Evolutionary conservation across 176 grass and related monocot species (phyloP), one percentile per base, ranked within the genome.

Genomic region (Thinopyrum elongatum): DNA sequence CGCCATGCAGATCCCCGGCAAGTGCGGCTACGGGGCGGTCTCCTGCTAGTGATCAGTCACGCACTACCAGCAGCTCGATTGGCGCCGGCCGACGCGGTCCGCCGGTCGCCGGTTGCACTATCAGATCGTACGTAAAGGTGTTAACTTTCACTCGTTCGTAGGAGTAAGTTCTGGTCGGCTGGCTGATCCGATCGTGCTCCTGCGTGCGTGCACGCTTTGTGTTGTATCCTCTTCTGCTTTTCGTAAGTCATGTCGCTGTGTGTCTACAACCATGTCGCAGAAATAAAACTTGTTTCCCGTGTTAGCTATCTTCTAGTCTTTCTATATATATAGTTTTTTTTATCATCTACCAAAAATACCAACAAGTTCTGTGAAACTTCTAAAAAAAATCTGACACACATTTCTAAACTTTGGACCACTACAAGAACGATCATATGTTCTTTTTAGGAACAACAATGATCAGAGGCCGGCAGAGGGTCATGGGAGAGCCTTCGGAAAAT

Each of bases 1-100:
- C 49, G 90, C 79, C 78, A 57, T 35, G 85, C 27, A 76, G 28
- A 67, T 94, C 82, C 75, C 83, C 1, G 15, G 1, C 46, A 21
- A 22, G 74, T 76, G 74, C 17, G 17, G 8, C 46, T 47, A 5
- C 27, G n/a, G 13, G 3, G 27, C 6, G 8, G 46, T 10, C 74
- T 1, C 2, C 16, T 76, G 46, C 74, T 13, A 41, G 41, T n/a
- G n/a, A n/a, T 42, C 41, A 42, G 49, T 67, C 19, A 13, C 5
- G 49, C 17, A 6, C 8, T 5, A 15, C 3, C 12, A 5, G 30
- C 2, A 71, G 68, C 69, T 26, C 21, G 10, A 23, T 10, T 22
- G 10, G 70, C 22, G 34, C 19, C 3, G 9, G 33, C 17, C 3
- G 10, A 0, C 65, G 65, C 3, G 15, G 21, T 71, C 29, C 2